A percentile compares a stretch with the other conserved stretches of the same genome.
Conservation (phyloP, 2,329 filamentous ascomycete genomes). For the Apiospora rasikravindrae region DNA sequence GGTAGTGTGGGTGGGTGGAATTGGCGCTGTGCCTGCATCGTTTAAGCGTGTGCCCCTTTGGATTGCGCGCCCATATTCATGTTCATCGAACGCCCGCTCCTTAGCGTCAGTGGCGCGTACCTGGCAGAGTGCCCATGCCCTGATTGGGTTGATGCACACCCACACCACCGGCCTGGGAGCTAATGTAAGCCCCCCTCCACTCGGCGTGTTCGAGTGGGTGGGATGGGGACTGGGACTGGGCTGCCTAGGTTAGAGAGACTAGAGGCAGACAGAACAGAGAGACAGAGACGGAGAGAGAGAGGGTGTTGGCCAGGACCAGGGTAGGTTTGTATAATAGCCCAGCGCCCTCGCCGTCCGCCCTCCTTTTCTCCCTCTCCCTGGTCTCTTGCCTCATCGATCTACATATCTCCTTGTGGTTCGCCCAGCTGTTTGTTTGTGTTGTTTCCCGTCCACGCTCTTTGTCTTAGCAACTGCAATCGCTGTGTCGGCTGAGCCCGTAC, state of each 20-base stretch:
- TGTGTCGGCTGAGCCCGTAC: not conserved
- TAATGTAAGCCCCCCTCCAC: conserved; percentile 5
- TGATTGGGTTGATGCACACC: conserved; percentile 13
- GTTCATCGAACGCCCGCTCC: not conserved
- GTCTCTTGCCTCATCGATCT: conserved; percentile 5
- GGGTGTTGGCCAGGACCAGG: too few species aligned
- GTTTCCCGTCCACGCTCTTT: conserved; percentile 11
- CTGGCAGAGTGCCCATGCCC: not conserved
- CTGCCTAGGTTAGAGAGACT: not conserved
- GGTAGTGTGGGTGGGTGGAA: too few species aligned
- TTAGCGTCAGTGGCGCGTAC: conserved; percentile 11
- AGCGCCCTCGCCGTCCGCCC: not conserved
- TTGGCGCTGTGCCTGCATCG: not conserved
- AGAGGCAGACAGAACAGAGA: not conserved
- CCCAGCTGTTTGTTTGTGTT: conserved; percentile 10
- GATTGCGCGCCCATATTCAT: not conserved
- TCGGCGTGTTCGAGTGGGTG: not conserved
- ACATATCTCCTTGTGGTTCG: conserved; percentile 1
- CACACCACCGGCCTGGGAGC: not conserved
- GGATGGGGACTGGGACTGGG: too few species aligned
- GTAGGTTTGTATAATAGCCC: not conserved
- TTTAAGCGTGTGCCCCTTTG: not conserved
- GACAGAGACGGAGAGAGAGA: not conserved
- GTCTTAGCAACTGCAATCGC: not conserved
- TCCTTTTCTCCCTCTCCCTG: not conserved